Evolutionary conservation across 2,329 filamentous ascomycete species (phyloP), one percentile per base, ranked within the genome.

Genomic region (Neopestalotiopsis sp.): DNA sequence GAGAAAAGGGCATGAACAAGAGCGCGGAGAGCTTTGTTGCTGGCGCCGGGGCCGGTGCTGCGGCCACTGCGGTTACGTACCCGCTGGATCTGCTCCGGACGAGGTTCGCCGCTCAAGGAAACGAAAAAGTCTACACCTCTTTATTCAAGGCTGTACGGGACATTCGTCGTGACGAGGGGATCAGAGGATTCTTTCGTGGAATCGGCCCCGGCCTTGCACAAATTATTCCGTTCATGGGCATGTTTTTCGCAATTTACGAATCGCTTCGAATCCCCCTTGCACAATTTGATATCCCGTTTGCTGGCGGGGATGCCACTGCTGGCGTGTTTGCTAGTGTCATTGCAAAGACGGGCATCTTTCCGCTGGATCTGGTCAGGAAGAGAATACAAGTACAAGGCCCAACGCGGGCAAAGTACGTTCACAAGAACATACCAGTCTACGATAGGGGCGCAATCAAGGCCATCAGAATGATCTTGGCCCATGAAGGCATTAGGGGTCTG

Each of bases 191-290:
- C 83, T 99, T 97, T 80, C 92, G 94, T 63, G 96, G 96, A 3
- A 84, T 97, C 42, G 88, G 88, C 1, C 95, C 95, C 1, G 94
- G 92, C 0, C 84, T 98, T 28, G 91, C 86, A 32, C 95, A 98
- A 83, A 96, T 98, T 63, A 89, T 97, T 10, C 96, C 96, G 2
- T 97, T 95, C 79, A 99, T 99, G 96, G 96, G 96, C 14, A 85
- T 97, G 2, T 98, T 99, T 84, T 99, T 99, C 81, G 89, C 93
- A 42, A 88, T 90, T 56, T 99, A 98, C 82, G 96, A 99, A 80
- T 85, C 87, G 10, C 82, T 97, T 65, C 86, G 93, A 5, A 78
- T 89, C 6, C 88, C 86, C 0, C 79, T 95, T 60, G 83, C 84
- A 6, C 76, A 77, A 5, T 74, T 90, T 20, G 79, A 87, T 10